Base-by-base conservation (phyloP, 75 land plant species). In the Ceratopteris richardii region DNA sequence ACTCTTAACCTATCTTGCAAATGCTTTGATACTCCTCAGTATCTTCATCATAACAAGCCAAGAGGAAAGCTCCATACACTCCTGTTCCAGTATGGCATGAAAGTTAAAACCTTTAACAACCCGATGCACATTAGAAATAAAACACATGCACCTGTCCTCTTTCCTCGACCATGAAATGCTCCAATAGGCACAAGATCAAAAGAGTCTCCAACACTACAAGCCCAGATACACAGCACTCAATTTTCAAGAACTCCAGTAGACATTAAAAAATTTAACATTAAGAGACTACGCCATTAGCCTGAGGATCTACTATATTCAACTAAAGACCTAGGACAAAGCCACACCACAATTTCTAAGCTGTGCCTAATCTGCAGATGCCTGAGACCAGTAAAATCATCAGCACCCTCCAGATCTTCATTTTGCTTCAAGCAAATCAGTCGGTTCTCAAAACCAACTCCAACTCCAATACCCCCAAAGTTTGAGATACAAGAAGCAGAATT, bases 111-210 rank as follows among this genome's bases (percentile, higher is more conserved):
- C 44, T 17, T 12, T 42, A 42, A 42, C 44, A 12, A 42, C 16
- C 16, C 12, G 44, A 42, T 42, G 44, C 44, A 42, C 44, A 42
- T 17, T 12, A 17, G 16, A n/a, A n/a, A n/a, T n/a, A n/a, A n/a
- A n/a, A n/a, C 7, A 33, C 10, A 29, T 51, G 27, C 56, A 90
- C 99, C 99, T 54, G 82, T 80, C 27, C 97, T 92, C 57, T 95
- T 95, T 51, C 99, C 99, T 56, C 92, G 79, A 19, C 99, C 99
- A 76, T 87, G 85, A 41, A 90, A 95, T 50, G 97, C 99, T 61
- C 84, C 99, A 70, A 95, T 90, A 10, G 99, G 99, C 24, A 95
- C 99, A 63, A 95, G 74, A 82, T 95, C 99, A n/a, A 95, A 55
- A 2, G 99, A 87, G 51, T 95, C 99, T 12, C 99, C 99, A 69